Evolutionary conservation across 169 alveolate genomes (phyloP).

Genomic region (Plasmodium ovale): DNA sequence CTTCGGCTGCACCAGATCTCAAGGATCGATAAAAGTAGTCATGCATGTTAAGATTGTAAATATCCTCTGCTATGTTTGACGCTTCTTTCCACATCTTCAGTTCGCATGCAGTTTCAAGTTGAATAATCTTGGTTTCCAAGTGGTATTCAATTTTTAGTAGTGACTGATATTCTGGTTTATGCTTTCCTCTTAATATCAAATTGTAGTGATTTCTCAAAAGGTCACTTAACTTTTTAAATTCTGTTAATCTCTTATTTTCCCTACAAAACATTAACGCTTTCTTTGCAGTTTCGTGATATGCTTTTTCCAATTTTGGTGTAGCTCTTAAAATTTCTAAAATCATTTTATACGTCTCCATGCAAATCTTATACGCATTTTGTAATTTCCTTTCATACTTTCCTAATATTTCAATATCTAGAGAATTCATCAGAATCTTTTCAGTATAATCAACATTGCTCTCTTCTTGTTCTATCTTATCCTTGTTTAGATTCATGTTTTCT

Average conservation of each 20-base stretch:
- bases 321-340: constrained; percentile 94
- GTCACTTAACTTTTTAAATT: constrained; percentile 95
- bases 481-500: constrained; percentile 78
- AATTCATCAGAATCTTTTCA: constrained; percentile 88
- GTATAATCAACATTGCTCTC: constrained; percentile 86
- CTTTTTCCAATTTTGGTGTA: constrained; percentile 94
- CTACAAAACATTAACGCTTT: constrained; percentile 94
- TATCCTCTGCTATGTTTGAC: constrained; percentile 95
- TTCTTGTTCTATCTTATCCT: constrained; percentile 76
- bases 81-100: constrained; percentile 96
- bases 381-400: constrained; percentile 85
- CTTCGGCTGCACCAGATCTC: constrained; percentile 16
- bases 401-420: constrained; percentile 88
- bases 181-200: constrained; percentile 89
- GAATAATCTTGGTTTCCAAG: constrained; percentile 92
- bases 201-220: constrained; percentile 93
- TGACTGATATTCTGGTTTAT: constrained; percentile 89
- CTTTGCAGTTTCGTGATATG: constrained; percentile 96
- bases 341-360: constrained; percentile 96
- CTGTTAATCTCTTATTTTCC: constrained; percentile 93
- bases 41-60: constrained; percentile 87
- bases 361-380: constrained; percentile 90
- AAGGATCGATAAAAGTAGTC: constrained; percentile 81
- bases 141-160: constrained; percentile 90
- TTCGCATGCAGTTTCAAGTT: constrained; percentile 93